A percentile compares a stretch with the other conserved stretches of the same genome.
Evolutionary conservation across 2,329 filamentous ascomycete genomes (phyloP).

Genomic region (Epichloe gansuensis): DNA sequence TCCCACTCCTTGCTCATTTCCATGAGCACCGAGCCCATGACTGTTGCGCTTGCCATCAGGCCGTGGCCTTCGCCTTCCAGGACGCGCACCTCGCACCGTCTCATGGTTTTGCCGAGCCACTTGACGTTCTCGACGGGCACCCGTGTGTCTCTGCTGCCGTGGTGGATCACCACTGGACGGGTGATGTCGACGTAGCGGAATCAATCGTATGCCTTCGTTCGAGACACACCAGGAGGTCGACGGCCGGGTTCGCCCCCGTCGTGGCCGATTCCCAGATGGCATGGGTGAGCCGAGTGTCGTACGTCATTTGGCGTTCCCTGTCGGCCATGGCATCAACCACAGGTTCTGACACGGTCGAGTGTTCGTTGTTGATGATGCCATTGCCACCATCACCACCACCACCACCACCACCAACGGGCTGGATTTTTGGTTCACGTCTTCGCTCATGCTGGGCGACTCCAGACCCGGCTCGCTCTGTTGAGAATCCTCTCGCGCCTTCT

Average conservation of each 20-base stretch:
- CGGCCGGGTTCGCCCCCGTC: conserved; percentile 81
- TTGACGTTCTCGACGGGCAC: conserved; percentile 91
- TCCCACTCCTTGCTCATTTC: conserved; percentile 94
- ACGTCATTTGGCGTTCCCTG: conserved; percentile 60
- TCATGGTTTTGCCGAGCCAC: conserved; percentile 92
- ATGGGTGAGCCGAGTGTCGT: conserved; percentile 78
- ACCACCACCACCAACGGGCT: conserved; percentile 13
- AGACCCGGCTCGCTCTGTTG: conserved; percentile 12
- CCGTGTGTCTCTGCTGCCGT: conserved; percentile 78
- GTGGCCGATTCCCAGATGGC: conserved; percentile 92
- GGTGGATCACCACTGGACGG: conserved; percentile 81
- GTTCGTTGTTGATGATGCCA: conserved; percentile 9
- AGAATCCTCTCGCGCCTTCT: conserved; percentile 14
- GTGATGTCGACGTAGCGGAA: conserved; percentile 97
- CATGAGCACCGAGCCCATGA: conserved; percentile 90
- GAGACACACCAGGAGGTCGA: conserved; percentile 83
- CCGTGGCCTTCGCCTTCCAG: conserved; percentile 89
- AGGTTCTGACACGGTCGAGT: conserved; percentile 32
- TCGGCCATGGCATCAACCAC: conserved; percentile 52
- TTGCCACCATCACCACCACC: conserved; percentile 7
- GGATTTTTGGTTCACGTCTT: conserved; percentile 37
- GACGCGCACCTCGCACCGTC: conserved; percentile 79
- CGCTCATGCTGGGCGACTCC: conserved; percentile 22
- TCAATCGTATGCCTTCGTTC: conserved; percentile 80
- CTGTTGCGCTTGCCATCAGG: conserved; percentile 82